A percentile compares a stretch with the other conserved stretches of the same genome.
These are phyloP conservation scores for Hanseniaspora taiwanica DNA, from an alignment of 805 yeast species.

Conservation along the genomic window DNA sequence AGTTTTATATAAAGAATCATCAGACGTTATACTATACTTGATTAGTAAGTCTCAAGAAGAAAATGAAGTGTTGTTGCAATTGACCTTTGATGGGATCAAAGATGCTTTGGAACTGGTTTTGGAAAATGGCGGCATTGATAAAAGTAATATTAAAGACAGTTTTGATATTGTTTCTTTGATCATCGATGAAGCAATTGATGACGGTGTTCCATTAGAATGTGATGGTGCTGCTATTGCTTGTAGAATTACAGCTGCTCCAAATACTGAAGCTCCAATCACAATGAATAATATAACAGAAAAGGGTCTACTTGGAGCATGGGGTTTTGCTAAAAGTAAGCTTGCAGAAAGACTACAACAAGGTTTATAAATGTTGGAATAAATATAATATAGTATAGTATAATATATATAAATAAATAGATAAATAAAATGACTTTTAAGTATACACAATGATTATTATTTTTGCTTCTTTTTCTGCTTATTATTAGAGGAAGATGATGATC, in stretches of 20 bases:
- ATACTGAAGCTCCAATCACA: slow-evolving; percentile 47
- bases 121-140: slow-evolving; percentile 47
- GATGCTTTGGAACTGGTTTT: slow-evolving; percentile 74
- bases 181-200: slow-evolving; percentile 85
- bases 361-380: slow-evolving; percentile 12
- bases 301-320: slow-evolving; percentile 73
- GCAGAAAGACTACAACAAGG: slow-evolving; percentile 38
- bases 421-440: not conserved
- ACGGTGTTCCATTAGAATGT: slow-evolving; percentile 83
- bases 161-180: slow-evolving; percentile 80
- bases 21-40: slow-evolving; percentile 61
- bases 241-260: slow-evolving; percentile 81
- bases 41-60: slow-evolving; percentile 49
- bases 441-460: not conserved
- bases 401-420: not conserved
- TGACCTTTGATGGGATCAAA: slow-evolving; percentile 60
- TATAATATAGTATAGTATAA: not conserved
- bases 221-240: slow-evolving; percentile 79
- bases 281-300: slow-evolving; percentile 53
- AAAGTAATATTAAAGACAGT: slow-evolving; percentile 60
- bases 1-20: slow-evolving; percentile 73
- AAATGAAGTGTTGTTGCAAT: slow-evolving; percentile 71
- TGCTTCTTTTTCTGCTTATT: slow-evolving; percentile 11
- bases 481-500: slow-evolving; percentile 1
- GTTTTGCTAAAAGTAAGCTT: slow-evolving; percentile 69